Evolutionary conservation across 78 protist species (phyloP), one percentile per base, ranked within the genome.

Genomic region (Cavenderia fasciculata): DNA sequence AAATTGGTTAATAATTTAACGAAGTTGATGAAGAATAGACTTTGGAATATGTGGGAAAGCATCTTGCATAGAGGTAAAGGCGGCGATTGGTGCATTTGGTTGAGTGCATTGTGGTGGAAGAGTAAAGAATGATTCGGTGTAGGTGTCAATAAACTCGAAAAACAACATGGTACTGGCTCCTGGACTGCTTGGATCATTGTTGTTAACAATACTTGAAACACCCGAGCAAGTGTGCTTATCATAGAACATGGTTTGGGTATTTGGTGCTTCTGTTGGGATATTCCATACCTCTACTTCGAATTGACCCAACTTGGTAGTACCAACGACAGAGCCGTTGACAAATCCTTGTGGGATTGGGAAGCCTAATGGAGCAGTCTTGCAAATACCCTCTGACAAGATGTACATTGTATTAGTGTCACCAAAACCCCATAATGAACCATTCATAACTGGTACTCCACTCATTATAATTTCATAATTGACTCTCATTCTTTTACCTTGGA

Each of bases 331-430:
- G 12, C 54, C 54, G 47, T 38, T 5, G 14, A 47, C 51, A 16
- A 63, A 63, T 63, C 72, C 72, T 4, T 10, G 1, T 63, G 72
- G 72, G 19, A 63, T 40, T 63, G 72, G 72, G 47, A n/a, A 63
- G 72, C 6, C 38, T 5, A 63, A 8, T 7, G 72, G 8, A 8
- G 21, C 38, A 43, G 33, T 63, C 25, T n/a, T 34, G 38, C 72
- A 63, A 16, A 40, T 11, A 36, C 72, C 72, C 33, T 16, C 8
- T 40, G 33, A 47, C 1, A 36, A 21, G 12, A 63, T 21, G 72
- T 63, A 63, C 4, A 5, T 11, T n/a, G 33, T 47, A 18, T 16
- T 8, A 34, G 43, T 63, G 18, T 63, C 8, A 2, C 72, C 72
- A 38, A 63, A 63, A 8, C 4, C 43, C 72, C 72, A 63, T 43